phyloP scores from a whole-genome alignment of 169 alveolate species.

The Theileria orientalis region DNA sequence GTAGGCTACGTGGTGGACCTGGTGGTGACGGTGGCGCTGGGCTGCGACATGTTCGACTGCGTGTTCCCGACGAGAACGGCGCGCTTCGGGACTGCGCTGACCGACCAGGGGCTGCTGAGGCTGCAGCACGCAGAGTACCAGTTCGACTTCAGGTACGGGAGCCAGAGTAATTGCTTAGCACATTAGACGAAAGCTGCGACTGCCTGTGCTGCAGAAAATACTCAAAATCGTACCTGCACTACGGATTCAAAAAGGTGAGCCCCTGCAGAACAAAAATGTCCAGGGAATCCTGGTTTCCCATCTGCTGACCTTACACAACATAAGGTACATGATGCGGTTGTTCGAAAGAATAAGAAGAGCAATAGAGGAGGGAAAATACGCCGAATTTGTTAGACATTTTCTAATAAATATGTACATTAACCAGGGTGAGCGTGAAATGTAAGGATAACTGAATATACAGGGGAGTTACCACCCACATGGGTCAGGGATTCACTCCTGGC shows the following conservation, averaged over 20 bases:
- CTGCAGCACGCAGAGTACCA: slow-evolving; percentile 15
- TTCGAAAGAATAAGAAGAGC: slow-evolving; percentile 52
- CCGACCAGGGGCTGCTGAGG: slow-evolving; percentile 35
- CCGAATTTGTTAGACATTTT: slow-evolving; percentile 14
- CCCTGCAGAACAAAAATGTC: slow-evolving; percentile 32
- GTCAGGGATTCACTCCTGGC: slow-evolving; percentile 34
- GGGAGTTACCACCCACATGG: slow-evolving; percentile 35
- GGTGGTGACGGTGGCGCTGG: slow-evolving; percentile 93
- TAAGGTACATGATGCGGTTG: slow-evolving; percentile 83
- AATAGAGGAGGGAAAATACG: slow-evolving; percentile 18
- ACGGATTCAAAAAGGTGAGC: slow-evolving; percentile 18
- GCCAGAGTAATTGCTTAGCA: slow-evolving; percentile 66
- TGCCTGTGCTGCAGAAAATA: slow-evolving; percentile 91
- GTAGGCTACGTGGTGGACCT: slow-evolving; percentile 97
- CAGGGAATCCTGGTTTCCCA: slow-evolving; percentile 83
- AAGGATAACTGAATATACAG: background rate
- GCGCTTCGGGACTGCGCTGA: slow-evolving; percentile 95
- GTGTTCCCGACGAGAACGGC: slow-evolving; percentile 99
- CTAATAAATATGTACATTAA: slow-evolving; percentile 17
- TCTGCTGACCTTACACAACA: slow-evolving; percentile 89
- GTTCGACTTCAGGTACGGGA: slow-evolving; percentile 68
- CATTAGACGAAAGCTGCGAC: slow-evolving; percentile 87
- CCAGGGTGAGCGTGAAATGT: slow-evolving; percentile 4
- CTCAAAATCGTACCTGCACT: slow-evolving; percentile 71
- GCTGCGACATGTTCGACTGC: slow-evolving; percentile 99